Percentiles rank a stretch among this genome's conserved stretches.
Evolutionary conservation across 805 yeast species (phyloP).

Genomic region (Teunomyces lycoperdinae): DNA sequence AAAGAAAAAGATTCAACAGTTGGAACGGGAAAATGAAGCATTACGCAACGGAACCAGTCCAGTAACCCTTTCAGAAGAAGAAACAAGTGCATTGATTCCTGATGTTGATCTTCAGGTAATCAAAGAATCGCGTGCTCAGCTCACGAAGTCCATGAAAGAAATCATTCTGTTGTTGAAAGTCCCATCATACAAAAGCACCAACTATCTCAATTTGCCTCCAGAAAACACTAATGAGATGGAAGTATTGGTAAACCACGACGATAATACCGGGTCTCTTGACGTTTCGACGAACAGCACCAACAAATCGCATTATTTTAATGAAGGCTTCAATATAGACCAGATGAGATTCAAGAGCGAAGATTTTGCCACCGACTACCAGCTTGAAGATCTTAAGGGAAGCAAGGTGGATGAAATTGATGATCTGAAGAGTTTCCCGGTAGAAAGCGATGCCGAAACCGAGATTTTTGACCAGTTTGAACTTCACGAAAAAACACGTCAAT

Average conservation of each 20-base stretch:
- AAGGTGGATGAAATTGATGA: constrained; percentile 2
- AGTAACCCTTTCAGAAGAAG: neutral
- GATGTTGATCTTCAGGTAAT: constrained; percentile 32
- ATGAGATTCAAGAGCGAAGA: neutral
- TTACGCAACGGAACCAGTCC: neutral
- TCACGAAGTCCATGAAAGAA: constrained; percentile 36
- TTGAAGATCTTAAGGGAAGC: constrained; percentile 4
- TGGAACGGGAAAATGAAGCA: constrained; percentile 28
- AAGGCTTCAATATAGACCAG: constrained; percentile 2
- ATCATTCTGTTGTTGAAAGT: constrained; percentile 30
- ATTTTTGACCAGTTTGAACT: constrained; percentile 16
- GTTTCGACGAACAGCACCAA: constrained; percentile 5
- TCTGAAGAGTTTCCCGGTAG: neutral
- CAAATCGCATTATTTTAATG: constrained; percentile 8
- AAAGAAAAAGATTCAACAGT: constrained; percentile 31
- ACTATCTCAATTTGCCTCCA: constrained; percentile 21
- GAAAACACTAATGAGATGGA: constrained; percentile 18
- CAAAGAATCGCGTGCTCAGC: constrained; percentile 30
- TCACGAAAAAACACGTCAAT: neutral
- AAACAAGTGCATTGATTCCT: constrained; percentile 19
- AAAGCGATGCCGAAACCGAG: constrained; percentile 31
- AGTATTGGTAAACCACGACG: constrained; percentile 12
- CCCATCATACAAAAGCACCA: constrained; percentile 20
- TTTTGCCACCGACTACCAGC: constrained; percentile 5
- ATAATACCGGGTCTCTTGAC: neutral